Evolutionary conservation across 768 basidiomycete genomes (phyloP).

Genomic region (Filobasidium floriforme): DNA sequence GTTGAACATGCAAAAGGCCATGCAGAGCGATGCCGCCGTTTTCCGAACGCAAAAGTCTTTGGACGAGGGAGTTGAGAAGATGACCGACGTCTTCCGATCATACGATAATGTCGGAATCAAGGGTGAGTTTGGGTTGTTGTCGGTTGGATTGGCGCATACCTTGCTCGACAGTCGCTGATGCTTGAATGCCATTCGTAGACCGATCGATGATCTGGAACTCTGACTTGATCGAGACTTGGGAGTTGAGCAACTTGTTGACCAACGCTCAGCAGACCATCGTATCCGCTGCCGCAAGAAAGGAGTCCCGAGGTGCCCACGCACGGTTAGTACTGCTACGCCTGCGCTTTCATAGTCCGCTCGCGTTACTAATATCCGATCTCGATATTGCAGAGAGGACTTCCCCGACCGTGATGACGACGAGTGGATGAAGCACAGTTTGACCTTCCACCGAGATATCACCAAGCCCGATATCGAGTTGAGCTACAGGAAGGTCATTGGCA

Average conservation of each 20-base stretch:
- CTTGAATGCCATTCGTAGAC: not conserved
- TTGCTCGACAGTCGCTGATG: not conserved
- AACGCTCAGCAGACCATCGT: slow-evolving; percentile 93
- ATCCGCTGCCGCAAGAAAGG: slow-evolving; percentile 71
- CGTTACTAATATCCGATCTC: not conserved
- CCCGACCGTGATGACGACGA: slow-evolving; percentile 28
- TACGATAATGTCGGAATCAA: slow-evolving; percentile 90
- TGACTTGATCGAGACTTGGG: slow-evolving; percentile 93
- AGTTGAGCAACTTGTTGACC: slow-evolving; percentile 90
- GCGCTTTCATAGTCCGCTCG: not conserved
- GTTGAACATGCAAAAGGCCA: slow-evolving; percentile 95
- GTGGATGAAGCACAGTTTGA: slow-evolving; percentile 59
- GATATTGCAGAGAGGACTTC: not conserved
- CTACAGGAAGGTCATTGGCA: slow-evolving; percentile 77
- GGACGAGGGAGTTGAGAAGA: slow-evolving; percentile 85
- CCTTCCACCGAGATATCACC: slow-evolving; percentile 72
- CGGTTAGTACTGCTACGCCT: slow-evolving; percentile 47
- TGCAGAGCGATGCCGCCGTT: slow-evolving; percentile 54
- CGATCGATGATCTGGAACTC: slow-evolving; percentile 47
- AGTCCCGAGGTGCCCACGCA: slow-evolving; percentile 96
- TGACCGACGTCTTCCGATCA: slow-evolving; percentile 75
- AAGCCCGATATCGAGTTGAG: slow-evolving; percentile 78
- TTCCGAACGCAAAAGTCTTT: slow-evolving; percentile 73
- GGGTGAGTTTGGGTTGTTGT: slow-evolving; percentile 98
- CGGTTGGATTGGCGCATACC: slow-evolving; percentile 62